Base-by-base conservation (phyloP, 306 rosid genomes). In the Echinosophora koreensis region DNA sequence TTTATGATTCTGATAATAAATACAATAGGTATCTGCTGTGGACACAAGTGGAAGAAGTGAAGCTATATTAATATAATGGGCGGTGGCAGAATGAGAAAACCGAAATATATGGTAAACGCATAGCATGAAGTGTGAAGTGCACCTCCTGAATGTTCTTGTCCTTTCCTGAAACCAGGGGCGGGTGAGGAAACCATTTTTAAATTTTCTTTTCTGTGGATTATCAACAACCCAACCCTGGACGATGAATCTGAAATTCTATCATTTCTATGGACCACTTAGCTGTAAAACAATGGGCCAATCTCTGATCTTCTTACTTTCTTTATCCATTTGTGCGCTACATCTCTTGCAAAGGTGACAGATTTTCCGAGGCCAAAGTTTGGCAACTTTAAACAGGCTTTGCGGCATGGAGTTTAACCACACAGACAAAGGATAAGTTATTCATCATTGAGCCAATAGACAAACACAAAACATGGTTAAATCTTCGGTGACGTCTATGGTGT, bases 101-200 rank as follows among this genome's bases (percentile, higher is more conserved):
- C 15, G 71, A 50, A 5, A 15, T 9, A 44, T 10, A 44, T 42
- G 3, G 49, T 9, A 44, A 44, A 44, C 14, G 14, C 0, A 44
- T 44, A 44, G 14, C 46, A 41, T 41, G 46, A 41, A 41, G 6
- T 9, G 54, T 14, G 62, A 54, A 4, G 7, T 49, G 56, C 39
- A 58, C 50, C 68, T 62, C 14, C 51, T 55, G 57, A 61, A 49
- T 56, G 16, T 69, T 56, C 27, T 69, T 34, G 64, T 81, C 37
- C 11, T 59, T 14, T 69, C n/a, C 46, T 39, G 50, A 89, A 83
- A 83, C 88, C 78, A 63, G 85, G 82, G 80, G 90, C 86, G 67
- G 35, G 30, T 34, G 4, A 54, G 38, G 58, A 66, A n/a, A n/a
- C n/a, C n/a, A n/a, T n/a, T n/a, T n/a, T n/a, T n/a, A n/a, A n/a